Evolutionary conservation across 108 stramenopile species (phyloP), one percentile per base, ranked within the genome.

Genomic region (Nitzschia sp.): DNA sequence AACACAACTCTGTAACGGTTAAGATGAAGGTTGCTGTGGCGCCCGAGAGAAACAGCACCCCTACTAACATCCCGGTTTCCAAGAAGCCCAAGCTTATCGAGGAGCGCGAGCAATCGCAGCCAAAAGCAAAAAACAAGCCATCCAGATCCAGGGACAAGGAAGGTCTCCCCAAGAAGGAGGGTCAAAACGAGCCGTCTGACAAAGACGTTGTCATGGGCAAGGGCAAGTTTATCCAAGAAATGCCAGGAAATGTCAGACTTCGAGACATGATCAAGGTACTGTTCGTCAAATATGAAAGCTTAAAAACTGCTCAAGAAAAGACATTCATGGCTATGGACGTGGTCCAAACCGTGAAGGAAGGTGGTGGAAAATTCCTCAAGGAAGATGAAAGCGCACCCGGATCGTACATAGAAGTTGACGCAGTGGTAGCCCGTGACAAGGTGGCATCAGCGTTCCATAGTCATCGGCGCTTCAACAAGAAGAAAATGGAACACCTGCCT

Each of bases 161-260:
- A 9, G 38, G 9, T 13, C 9, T 13, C 13, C 6, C 38, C 13
- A 13, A 6, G 38, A 42, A 42, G 38, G 24, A 53, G 6, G 23
- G 24, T 19, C 13, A 53, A 53, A 5, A 28, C 31, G 56, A 11
- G 21, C 56, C 56, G 21, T 29, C 56, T 21, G 56, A 57, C 4
- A 57, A 28, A 28, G 56, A 57, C 21, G 56, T 57, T 29, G 56
- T 57, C n/a, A 15, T 57, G n/a, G 56, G 56, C 26, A 28, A 32
- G 27, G 56, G 56, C 27, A 11, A 28, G 30, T 28, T 17, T 32
- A 57, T 57, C 30, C 56, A 57, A 29, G 21, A 57, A 6, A 11
- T 31, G 13, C n/a, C 11, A n/a, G 56, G 56, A 21, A 57, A 57
- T 57, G 31, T 57, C 9, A 28, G 56, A 32, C 30, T 57, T 25